Base-by-base conservation (phyloP, 1,139 yeast genomes). In the Debaryomyces sp. region DNA sequence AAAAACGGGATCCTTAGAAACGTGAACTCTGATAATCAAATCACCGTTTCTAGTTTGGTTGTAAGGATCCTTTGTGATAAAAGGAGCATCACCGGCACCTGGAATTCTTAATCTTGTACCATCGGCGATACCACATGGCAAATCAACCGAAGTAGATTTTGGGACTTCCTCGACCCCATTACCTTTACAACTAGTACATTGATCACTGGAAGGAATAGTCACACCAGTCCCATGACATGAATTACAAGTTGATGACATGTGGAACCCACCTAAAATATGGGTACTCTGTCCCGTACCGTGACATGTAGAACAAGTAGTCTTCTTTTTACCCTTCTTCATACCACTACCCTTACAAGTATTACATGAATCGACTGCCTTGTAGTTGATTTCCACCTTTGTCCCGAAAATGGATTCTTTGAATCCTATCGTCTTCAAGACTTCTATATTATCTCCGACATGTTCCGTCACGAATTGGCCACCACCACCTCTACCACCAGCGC, bases 251-350 rank as follows among this genome's bases (percentile, higher is more conserved):
- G 96, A 85, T 2, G 96, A 85, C 97, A 95, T 91, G 61, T 92
- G 97, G 81, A 94, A 95, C 0, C 98, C 98, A 8, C 96, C 97
- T 66, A 91, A 80, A 49, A 83, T 75, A 61, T 92, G 97, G 21
- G 92, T 88, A 22, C 88, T 83, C 42, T 92, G 87, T 7, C 99
- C 99, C 0, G 96, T 81, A 50, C 99, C 99, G 50, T 91, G 92
- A 75, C 99, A 94, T 3, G 89, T 73, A 2, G 83, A 75, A 76
- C 99, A 94, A 0, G 96, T 89, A 17, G 84, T 73, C 65, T 89
- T 88, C 65, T 82, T 79, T 53, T 84, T 85, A 21, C 95, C 95
- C 6, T 76, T 63, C 65, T 92, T 89, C 69, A 94, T 70, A 3
- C 99, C 99, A 23, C 87, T 73, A 6, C 98, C 97, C 34, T 78